These are phyloP conservation scores for Phanerochaete carnosa DNA, from an alignment of 768 basidiomycete genomes.

Conservation along the genomic window DNA sequence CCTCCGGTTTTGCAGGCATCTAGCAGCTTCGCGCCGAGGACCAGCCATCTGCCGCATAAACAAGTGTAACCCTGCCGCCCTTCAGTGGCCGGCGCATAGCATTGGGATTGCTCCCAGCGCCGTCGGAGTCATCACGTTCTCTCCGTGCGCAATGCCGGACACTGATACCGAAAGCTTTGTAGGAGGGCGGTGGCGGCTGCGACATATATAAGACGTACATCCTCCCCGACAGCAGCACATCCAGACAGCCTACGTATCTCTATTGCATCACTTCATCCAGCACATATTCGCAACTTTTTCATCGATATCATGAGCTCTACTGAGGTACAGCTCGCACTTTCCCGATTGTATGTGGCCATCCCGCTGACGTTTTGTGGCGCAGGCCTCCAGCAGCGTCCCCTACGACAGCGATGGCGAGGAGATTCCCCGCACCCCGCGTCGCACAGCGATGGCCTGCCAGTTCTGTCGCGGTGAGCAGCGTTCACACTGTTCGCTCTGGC, in stretches of 20 bases:
- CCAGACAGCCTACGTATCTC: not conserved
- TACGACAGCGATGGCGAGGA: slow-evolving; percentile 22
- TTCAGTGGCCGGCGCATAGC: not conserved
- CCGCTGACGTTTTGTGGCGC: not conserved
- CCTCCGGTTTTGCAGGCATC: not conserved
- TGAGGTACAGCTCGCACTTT: not conserved
- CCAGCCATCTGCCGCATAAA: not conserved
- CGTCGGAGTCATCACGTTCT: not conserved
- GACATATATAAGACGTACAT: not conserved
- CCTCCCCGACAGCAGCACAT: not conserved
- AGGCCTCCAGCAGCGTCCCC: not conserved
- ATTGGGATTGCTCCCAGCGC: not conserved
- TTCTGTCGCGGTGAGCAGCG: slow-evolving; percentile 58
- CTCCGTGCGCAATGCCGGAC: not conserved
- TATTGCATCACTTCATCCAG: not conserved
- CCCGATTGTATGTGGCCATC: not conserved
- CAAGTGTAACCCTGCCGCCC: not conserved
- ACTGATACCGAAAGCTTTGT: not conserved
- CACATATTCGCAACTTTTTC: not conserved
- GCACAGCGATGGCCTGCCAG: slow-evolving; percentile 69
- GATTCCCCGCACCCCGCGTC: slow-evolving; percentile 30
- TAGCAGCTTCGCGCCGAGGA: not conserved
- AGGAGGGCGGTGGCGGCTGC: not conserved
- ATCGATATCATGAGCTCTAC: slow-evolving; percentile 2
- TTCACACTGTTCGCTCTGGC: not conserved